Evolutionary conservation across 495 filamentous ascomycete genomes (phyloP), one percentile per base, ranked within the genome.

Genomic region (Tuber umbilicatum): DNA sequence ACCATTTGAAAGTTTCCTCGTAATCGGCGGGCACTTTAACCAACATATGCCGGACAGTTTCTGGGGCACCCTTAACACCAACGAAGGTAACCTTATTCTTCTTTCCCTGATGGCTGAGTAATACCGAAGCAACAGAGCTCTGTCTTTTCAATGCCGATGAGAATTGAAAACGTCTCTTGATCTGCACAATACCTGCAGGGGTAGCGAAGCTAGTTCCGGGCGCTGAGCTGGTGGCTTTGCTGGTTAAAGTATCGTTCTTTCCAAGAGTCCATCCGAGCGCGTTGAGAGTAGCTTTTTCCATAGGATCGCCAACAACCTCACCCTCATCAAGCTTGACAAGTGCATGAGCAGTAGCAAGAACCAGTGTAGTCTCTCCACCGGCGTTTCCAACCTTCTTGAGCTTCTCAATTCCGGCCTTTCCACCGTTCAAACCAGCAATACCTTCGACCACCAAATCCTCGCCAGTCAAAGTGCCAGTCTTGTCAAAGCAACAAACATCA

Each of bases 1-100:
- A 99, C 84, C 97, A 90, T 83, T 98, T 99, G 88, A 89, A 99
- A 0, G 96, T 98, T 84, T 99, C 96, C 82, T 99, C 95, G 82
- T 99, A 99, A 81, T 96, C 88, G 21, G 90, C 87, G 42, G 95
- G 95, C 2, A 91, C 88, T 47, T 91, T 87, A 67, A 92, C 88
- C 41, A 99, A 86, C 93, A 97, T 97, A 77, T 90, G 92, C 79
- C 90, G 89, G 80, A 99, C 97, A 0, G 95, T 98, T 83, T 99
- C 95, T 2, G 95, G 95, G 5, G 95, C 95, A 82, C 95, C 95
- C 85, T 99, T 99, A 70, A 98, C 96, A 82, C 89, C 91, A 71
- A 94, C 94, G 75, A 99, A 95, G 0, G 95, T 97, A 69, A 90
- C 89, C 78, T 88, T 91, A 40, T 87, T 83, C 84, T 89, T 94